These are phyloP conservation scores for Xylariales sp. DNA, from an alignment of 2,329 filamentous ascomycete species.

Conservation along the genomic window DNA sequence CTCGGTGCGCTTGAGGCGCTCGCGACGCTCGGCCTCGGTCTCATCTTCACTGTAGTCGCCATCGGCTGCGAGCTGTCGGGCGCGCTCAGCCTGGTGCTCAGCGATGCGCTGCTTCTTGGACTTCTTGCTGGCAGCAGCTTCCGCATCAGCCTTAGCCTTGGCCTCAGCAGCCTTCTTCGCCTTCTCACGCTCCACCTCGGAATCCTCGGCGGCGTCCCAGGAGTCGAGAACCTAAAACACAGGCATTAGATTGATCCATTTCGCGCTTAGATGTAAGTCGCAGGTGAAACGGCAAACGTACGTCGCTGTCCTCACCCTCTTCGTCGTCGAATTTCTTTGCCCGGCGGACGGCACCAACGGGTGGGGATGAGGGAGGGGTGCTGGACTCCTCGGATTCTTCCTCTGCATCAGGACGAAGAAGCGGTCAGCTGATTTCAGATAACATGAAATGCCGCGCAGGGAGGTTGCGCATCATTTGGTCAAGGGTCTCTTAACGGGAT, in stretches of 20 bases:
- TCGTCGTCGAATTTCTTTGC: constrained; percentile 9
- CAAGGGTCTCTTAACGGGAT: too few relatives aligned
- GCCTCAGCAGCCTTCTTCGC: constrained; percentile 78
- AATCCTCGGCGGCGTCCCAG: constrained; percentile 96
- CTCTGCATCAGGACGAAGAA: constrained; percentile 5
- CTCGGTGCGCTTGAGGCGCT: constrained; percentile 73
- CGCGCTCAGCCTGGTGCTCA: constrained; percentile 64
- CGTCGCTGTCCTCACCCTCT: constrained; percentile 9
- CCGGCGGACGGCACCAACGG: constrained; percentile 2
- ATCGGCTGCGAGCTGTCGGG: constrained; percentile 45
- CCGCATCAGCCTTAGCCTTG: constrained; percentile 85
- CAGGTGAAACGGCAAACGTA: constrained; percentile 1
- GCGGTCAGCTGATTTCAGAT: constrained; percentile 8
- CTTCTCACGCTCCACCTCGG: constrained; percentile 94
- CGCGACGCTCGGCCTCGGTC: constrained; percentile 66
- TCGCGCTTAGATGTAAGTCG: not conserved
- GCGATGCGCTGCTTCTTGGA: constrained; percentile 80
- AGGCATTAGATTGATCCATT: not conserved
- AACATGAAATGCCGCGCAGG: constrained; percentile 3
- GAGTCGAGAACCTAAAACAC: constrained; percentile 85
- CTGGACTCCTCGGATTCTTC: constrained; percentile 9
- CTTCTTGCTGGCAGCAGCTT: constrained; percentile 88
- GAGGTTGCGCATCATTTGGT: constrained; percentile 7
- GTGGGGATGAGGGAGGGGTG: constrained; percentile 3
- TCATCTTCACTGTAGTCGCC: constrained; percentile 66